Evolutionary conservation across 1,139 yeast genomes (phyloP), one percentile per base, ranked within the genome.

Genomic region (Insectozyma bohioensis): DNA sequence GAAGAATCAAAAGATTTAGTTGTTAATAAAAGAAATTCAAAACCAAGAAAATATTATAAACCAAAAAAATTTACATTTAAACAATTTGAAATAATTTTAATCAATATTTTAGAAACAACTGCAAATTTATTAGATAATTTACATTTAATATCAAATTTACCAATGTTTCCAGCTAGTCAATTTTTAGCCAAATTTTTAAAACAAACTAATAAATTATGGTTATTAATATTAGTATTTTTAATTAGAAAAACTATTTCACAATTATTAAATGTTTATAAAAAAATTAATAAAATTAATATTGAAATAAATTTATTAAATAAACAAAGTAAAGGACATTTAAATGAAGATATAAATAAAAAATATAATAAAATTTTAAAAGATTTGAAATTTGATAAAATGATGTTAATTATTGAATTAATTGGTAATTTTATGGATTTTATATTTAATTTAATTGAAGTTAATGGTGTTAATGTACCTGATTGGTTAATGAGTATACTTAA

Each of bases 191-290:
- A 51, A 5, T 40, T 68, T 15, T 52, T 69, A 34, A 65, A 65
- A 39, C 71, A 68, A 36, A 69, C 75, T 35, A 69, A 69, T 42
- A 66, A 65, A 44, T 47, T 69, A 24, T 69, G 75, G 75, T 63
- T 68, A 25, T 48, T 69, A 20, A 63, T 69, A 9, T 53, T 69
- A 43, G 48, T 69, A 4, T 69, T 69, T 36, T 58, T 69, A 43
- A 62, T 69, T 13, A 44, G 74, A 26, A 69, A 69, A 40, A 67
- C 75, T 8, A 42, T 65, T 7, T 62, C 72, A 3, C 75, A 69
- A 44, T 56, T 69, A 35, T 49, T 67, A 10, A 69, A 69, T 45
- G 65, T 69, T 12, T 50, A 62, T 8, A 49, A 62, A 21, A 67
- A 65, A 40, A 72, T 68, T 40, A 48, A 48, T 10, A 68, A 67